Percentiles rank a stretch among this genome's conserved stretches.
phyloP scores from a whole-genome alignment of 2,329 filamentous ascomycete species.

The Claviceps arundinis region DNA sequence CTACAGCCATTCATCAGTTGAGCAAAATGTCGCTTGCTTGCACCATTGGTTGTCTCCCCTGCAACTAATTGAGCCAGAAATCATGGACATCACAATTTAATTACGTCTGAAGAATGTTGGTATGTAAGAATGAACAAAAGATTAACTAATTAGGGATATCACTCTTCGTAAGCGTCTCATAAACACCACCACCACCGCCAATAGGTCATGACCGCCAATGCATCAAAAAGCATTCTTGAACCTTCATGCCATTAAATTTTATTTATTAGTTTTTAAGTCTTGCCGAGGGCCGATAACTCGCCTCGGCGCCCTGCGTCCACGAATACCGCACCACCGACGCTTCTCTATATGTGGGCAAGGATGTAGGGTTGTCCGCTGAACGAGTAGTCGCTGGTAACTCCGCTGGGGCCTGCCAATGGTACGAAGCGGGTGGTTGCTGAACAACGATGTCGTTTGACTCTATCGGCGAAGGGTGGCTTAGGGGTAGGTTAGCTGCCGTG shows the following conservation, averaged over 20 bases:
- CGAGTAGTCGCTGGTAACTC: slow-evolving; percentile 11
- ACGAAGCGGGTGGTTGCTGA: not conserved
- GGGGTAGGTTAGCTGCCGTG: not conserved
- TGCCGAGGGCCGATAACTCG: slow-evolving; percentile 13
- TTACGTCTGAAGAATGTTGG: no score
- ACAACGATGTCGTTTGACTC: not conserved
- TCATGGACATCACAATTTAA: no score
- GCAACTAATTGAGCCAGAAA: no score
- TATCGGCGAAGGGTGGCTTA: slow-evolving; percentile 1
- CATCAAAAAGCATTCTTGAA: no score
- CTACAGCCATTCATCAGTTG: no score
- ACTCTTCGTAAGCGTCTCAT: not conserved
- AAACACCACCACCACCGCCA: not conserved
- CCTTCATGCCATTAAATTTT: not conserved
- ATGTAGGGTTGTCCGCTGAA: slow-evolving; percentile 15
- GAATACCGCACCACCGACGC: slow-evolving; percentile 13
- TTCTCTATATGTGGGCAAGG: slow-evolving; percentile 20
- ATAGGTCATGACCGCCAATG: no score
- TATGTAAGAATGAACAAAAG: no score
- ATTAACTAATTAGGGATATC: not conserved
- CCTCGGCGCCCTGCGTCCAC: slow-evolving; percentile 17
- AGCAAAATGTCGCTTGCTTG: not conserved
- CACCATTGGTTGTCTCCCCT: not conserved
- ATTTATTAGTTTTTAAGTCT: not conserved
- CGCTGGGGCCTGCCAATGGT: not conserved